Percentiles rank a stretch among this genome's conserved stretches.
Conservation (phyloP, 805 yeast species). For the Wickerhamiella azyma region DNA sequence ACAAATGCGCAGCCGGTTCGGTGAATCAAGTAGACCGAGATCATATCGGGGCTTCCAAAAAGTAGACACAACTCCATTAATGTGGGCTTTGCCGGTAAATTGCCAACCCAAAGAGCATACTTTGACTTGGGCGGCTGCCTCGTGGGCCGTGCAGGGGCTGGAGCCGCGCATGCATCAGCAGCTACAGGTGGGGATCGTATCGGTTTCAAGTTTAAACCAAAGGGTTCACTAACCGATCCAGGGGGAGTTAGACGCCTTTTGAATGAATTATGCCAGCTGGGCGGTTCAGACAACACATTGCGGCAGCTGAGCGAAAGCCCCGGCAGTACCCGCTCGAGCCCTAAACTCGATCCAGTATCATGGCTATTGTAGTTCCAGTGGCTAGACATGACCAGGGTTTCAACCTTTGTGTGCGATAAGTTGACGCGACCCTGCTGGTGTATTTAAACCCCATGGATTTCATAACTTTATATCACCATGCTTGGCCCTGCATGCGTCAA, state of each 20-base stretch:
- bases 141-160: slow-evolving; percentile 1
- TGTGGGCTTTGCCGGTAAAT: slow-evolving; percentile 26
- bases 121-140: slow-evolving; percentile 25
- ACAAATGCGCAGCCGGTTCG: slow-evolving; percentile 32
- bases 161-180: neutral
- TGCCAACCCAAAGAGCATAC: slow-evolving; percentile 36
- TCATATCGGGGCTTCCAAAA: slow-evolving; percentile 28
- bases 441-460: neutral
- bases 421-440: too few relatives aligned
- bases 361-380: neutral
- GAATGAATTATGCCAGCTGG: neutral
- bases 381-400: neutral
- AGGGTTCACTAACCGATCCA: neutral
- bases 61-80: slow-evolving; percentile 26
- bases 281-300: neutral
- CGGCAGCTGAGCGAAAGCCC: slow-evolving; percentile 5
- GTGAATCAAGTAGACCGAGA: slow-evolving; percentile 28
- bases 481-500: slow-evolving; percentile 5
- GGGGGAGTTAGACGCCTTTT: neutral
- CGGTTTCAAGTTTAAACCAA: neutral
- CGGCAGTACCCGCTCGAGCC: slow-evolving; percentile 4
- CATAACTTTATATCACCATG: slow-evolving; percentile 6
- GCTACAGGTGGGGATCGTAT: neutral
- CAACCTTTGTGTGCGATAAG: neutral
- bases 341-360: neutral